Evolutionary conservation across 1,284 basidiomycete species (phyloP).

Genomic region (Trichosporon faecale): DNA sequence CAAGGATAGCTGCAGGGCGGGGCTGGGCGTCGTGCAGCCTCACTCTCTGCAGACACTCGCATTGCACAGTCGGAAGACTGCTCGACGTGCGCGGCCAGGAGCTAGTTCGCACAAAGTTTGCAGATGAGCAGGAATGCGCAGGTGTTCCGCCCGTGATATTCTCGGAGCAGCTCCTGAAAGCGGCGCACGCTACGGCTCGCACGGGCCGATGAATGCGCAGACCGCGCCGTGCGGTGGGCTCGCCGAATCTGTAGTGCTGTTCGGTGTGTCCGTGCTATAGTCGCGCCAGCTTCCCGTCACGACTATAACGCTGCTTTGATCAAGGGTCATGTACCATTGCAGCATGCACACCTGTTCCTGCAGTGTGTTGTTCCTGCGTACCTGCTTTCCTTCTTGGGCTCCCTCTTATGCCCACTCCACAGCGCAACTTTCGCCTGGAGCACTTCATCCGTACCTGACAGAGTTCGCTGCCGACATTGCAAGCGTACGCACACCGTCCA

Average conservation of each 20-base stretch:
- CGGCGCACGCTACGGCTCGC: background rate
- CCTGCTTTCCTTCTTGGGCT: background rate
- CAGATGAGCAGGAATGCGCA: background rate
- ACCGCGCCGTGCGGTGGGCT: background rate
- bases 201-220: background rate
- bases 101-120: background rate
- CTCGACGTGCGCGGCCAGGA: background rate
- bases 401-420: background rate
- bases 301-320: background rate
- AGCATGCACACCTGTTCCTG: background rate
- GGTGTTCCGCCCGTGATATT: background rate
- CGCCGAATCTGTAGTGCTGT: background rate
- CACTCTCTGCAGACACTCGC: background rate
- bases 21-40: background rate
- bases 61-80: background rate
- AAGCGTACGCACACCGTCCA: background rate
- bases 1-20: background rate
- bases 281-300: no score
- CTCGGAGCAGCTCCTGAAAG: background rate
- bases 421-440: no score
- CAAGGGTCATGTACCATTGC: background rate
- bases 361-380: background rate
- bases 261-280: background rate
- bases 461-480: background rate
- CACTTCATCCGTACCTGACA: background rate